phyloP scores from a whole-genome alignment of 805 yeast genomes.

The Schwanniomyces polymorphus region DNA sequence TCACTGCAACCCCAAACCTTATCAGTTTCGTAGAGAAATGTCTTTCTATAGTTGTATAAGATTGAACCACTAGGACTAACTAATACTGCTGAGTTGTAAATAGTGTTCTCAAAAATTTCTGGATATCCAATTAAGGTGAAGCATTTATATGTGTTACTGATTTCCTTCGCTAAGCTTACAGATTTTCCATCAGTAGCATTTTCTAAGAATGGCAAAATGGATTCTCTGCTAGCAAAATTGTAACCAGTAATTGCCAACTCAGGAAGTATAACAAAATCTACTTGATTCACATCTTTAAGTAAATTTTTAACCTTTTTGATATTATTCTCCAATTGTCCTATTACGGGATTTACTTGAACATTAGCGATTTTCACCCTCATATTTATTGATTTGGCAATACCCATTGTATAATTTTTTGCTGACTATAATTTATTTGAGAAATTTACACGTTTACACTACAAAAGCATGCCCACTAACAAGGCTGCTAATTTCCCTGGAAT shows the following conservation, averaged over 20 bases:
- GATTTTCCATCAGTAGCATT: conserved; percentile 45
- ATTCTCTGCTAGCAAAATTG: conserved; percentile 51
- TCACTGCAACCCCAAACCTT: conserved; percentile 77
- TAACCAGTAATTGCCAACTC: conserved; percentile 87
- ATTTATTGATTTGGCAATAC: background rate
- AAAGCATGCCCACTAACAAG: too few species aligned
- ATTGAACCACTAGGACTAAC: conserved; percentile 58
- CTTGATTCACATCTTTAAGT: conserved; percentile 26
- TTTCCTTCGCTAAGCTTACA: conserved; percentile 54
- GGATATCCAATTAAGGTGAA: conserved; percentile 84
- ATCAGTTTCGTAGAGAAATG: conserved; percentile 77
- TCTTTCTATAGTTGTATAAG: conserved; percentile 69
- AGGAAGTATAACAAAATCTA: conserved; percentile 77
- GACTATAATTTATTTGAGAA: background rate
- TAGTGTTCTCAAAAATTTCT: conserved; percentile 39
- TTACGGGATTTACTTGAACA: conserved; percentile 64
- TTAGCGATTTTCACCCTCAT: conserved; percentile 61
- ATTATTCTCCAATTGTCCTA: conserved; percentile 61
- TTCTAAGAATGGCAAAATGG: conserved; percentile 62
- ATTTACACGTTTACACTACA: too few species aligned
- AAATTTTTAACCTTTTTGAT: conserved; percentile 45
- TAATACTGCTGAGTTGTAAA: conserved; percentile 73
- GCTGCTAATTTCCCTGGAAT: too few species aligned
- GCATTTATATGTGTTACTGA: conserved; percentile 53
- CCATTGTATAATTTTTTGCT: background rate